Percentiles rank a stretch among this genome's conserved stretches.
Evolutionary conservation across 345 rosid species (phyloP).

Genomic region (Aurinia saxatilis): DNA sequence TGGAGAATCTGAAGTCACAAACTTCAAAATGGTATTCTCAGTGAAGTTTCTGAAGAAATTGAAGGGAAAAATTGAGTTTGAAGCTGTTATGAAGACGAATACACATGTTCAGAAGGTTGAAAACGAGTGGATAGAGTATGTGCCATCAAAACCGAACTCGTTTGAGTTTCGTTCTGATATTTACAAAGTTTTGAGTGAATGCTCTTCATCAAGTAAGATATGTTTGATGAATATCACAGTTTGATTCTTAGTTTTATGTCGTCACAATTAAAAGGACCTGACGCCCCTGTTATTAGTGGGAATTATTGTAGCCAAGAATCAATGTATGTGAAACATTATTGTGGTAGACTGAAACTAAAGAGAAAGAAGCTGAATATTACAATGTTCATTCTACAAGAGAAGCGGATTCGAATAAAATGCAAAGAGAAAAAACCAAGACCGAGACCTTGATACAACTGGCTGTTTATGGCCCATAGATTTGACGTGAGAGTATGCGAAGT

Average conservation of each 20-base stretch:
- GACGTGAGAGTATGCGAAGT: no score
- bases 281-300: no score
- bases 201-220: slow-evolving; percentile 42
- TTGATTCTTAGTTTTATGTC: background rate
- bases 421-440: no score
- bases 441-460: no score
- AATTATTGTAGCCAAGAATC: no score
- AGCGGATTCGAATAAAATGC: no score
- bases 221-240: slow-evolving; percentile 49
- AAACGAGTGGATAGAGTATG: slow-evolving; percentile 56
- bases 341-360: no score
- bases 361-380: no score
- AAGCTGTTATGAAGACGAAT: slow-evolving; percentile 29
- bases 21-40: slow-evolving; percentile 43
- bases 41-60: slow-evolving; percentile 36
- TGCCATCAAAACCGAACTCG: slow-evolving; percentile 59
- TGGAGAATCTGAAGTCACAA: slow-evolving; percentile 27
- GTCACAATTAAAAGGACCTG: background rate
- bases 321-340: no score
- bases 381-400: no score
- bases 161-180: slow-evolving; percentile 49
- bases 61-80: slow-evolving; percentile 40
- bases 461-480: no score
- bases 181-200: slow-evolving; percentile 38
- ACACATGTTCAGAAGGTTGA: slow-evolving; percentile 50